Evolutionary conservation across 805 yeast genomes (phyloP), one percentile per base, ranked within the genome.

Genomic region (Yarrowia bubula): DNA sequence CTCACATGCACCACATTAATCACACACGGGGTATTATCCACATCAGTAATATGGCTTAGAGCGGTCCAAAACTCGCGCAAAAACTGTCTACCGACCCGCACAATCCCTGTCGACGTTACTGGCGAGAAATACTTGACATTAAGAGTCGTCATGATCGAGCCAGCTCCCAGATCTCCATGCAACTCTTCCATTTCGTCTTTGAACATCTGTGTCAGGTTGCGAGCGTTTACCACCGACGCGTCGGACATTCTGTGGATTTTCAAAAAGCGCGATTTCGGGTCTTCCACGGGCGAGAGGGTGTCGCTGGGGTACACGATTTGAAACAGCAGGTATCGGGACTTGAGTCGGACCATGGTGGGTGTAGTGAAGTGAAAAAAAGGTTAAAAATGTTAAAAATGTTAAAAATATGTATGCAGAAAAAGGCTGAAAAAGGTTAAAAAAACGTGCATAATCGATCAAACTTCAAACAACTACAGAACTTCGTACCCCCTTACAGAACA

Each of bases 121-220:
- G 84, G 84, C 14, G 95, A 89, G 75, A 90, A 92, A 73, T 92
- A 92, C 72, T 91, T 90, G 62, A 92, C 75, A 63, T 84, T 82
- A 4, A 89, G 72, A 35, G 87, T 81, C 66, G 84, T 76, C 1
- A 86, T 84, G 4, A 84, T 84, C 17, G 81, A 78, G 0, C 95
- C 96, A 0, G 83, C 71, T 0, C 96, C 97, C 65, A 80, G 77
- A 64, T 90, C 96, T 1, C 98, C 98, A 73, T 87, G 90, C 68
- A 86, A 81, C 32, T 80, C 80, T 66, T 83, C 84, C 8, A 92
- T 74, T 2, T 84, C 79, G 14, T 79, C 78, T 67, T 88, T 79
- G 66, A 92, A 75, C 8, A 84, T 79, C 15, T 81, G 80, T 3
- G 84, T 72, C 3, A 92, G 74, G 1, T 79, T 65, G 67, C 84